Percentiles rank a stretch among this genome's conserved stretches.
These are phyloP conservation scores for Trypanosoma cruzi DNA, from an alignment of 208 protist genomes.

Conservation along the genomic window DNA sequence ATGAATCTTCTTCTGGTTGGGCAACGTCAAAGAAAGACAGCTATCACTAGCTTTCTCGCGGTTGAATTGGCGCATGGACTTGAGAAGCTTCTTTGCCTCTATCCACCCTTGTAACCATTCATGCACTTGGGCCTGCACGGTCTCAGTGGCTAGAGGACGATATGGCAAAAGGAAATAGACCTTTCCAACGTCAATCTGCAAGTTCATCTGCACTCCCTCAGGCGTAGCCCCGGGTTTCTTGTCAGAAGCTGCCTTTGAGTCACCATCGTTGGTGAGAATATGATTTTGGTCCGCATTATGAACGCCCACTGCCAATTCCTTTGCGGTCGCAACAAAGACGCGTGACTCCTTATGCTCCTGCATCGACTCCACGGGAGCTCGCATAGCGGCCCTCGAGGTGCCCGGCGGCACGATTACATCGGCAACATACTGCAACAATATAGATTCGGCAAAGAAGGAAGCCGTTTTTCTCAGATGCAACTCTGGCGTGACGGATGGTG, in stretches of 20 bases:
- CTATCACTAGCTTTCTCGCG: background rate
- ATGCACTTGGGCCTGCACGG: conserved; percentile 74
- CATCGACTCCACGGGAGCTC: background rate
- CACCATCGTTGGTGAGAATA: background rate
- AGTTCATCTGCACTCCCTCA: conserved; percentile 55
- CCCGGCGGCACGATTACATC: conserved; percentile 51
- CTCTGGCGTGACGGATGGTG: conserved; percentile 64
- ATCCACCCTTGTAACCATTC: conserved; percentile 63
- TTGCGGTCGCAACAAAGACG: conserved; percentile 18
- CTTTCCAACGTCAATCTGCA: conserved; percentile 57
- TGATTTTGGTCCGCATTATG: conserved; percentile 24
- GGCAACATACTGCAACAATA: conserved; percentile 74
- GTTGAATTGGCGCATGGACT: conserved; percentile 2
- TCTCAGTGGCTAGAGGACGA: conserved; percentile 56
- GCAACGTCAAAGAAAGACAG: background rate
- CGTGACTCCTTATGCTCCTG: conserved; percentile 1
- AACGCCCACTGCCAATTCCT: conserved; percentile 12
- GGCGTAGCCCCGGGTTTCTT: background rate
- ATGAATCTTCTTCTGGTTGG: conserved; percentile 4
- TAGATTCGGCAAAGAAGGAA: conserved; percentile 70
- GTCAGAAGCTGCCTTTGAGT: background rate
- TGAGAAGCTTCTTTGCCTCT: conserved; percentile 12
- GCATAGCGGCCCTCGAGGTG: conserved; percentile 1
- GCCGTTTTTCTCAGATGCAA: conserved; percentile 63
- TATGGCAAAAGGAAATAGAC: conserved; percentile 51